phyloP scores from a whole-genome alignment of 169 alveolate genomes.

The Plasmodium adleri region DNA sequence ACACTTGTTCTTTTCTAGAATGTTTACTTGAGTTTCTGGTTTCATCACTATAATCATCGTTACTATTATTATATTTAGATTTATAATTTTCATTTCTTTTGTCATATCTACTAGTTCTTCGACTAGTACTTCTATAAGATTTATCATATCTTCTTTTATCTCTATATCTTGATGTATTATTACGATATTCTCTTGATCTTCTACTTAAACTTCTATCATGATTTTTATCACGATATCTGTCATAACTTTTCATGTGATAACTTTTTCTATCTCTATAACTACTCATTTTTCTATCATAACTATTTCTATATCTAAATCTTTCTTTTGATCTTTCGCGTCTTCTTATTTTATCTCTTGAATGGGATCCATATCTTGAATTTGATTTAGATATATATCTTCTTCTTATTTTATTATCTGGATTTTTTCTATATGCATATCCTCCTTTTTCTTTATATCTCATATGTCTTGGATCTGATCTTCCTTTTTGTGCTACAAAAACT shows the following conservation, averaged over 20 bases:
- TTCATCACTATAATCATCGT: constrained; percentile 71
- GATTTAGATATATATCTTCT: constrained; percentile 64
- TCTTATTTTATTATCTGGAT: constrained; percentile 39
- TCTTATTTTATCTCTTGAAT: constrained; percentile 71
- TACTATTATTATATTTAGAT: constrained; percentile 39
- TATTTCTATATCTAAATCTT: constrained; percentile 43
- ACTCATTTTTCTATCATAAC: constrained; percentile 62
- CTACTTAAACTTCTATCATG: constrained; percentile 52
- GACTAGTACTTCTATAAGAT: constrained; percentile 52
- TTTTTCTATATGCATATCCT: constrained; percentile 53
- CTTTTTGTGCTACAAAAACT: constrained; percentile 86
- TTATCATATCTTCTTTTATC: constrained; percentile 54
- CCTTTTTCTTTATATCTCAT: constrained; percentile 75
- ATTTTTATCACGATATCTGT: constrained; percentile 30
- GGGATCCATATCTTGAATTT: constrained; percentile 46
- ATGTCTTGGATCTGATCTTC: constrained; percentile 84
- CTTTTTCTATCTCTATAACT: constrained; percentile 50
- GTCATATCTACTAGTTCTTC: constrained; percentile 53
- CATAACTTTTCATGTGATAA: constrained; percentile 29
- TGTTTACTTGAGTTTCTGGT: constrained; percentile 66
- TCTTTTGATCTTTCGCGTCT: constrained; percentile 65
- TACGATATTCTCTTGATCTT: constrained; percentile 30
- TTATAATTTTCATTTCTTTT: constrained; percentile 48
- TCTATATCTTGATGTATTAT: constrained; percentile 44
- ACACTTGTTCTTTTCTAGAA: constrained; percentile 23